phyloP scores from a whole-genome alignment of 495 filamentous ascomycete genomes.

The Parmelia sp. region DNA sequence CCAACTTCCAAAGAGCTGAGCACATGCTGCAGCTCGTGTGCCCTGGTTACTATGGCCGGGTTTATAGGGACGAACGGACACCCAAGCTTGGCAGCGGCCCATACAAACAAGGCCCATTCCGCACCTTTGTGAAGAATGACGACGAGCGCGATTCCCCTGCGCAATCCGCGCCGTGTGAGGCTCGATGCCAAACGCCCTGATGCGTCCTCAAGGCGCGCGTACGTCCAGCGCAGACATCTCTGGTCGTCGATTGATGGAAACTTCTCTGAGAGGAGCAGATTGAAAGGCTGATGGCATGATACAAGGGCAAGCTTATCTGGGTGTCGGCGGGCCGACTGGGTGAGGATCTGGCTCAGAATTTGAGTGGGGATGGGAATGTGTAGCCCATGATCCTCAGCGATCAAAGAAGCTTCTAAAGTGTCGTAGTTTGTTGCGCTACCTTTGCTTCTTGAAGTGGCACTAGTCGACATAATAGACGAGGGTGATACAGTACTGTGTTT shows the following conservation, averaged over 20 bases:
- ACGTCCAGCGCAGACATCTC: constrained; percentile 6
- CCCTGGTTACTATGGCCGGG: constrained; percentile 21
- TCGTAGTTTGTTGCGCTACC: neutral
- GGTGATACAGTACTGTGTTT: neutral
- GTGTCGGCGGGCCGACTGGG: neutral
- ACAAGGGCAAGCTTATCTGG: constrained; percentile 2
- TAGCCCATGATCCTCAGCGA: neutral
- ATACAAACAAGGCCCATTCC: constrained; percentile 34
- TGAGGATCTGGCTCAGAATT: neutral
- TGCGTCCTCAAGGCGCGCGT: neutral
- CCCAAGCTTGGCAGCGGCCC: constrained; percentile 30
- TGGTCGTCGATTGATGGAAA: neutral
- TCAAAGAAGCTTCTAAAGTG: neutral
- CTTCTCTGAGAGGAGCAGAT: neutral
- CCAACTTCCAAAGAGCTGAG: constrained; percentile 22
- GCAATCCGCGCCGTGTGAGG: neutral
- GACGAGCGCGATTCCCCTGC: neutral
- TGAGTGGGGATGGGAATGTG: neutral
- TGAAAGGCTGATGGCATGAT: constrained; percentile 9
- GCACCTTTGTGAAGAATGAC: constrained; percentile 31
- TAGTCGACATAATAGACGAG: neutral
- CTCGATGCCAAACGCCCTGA: constrained; percentile 7
- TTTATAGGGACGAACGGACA: constrained; percentile 31
- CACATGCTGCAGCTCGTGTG: constrained; percentile 20
- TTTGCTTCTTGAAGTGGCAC: neutral